Conservation (phyloP, 1,284 basidiomycete species). For the Trametes versicolor region DNA sequence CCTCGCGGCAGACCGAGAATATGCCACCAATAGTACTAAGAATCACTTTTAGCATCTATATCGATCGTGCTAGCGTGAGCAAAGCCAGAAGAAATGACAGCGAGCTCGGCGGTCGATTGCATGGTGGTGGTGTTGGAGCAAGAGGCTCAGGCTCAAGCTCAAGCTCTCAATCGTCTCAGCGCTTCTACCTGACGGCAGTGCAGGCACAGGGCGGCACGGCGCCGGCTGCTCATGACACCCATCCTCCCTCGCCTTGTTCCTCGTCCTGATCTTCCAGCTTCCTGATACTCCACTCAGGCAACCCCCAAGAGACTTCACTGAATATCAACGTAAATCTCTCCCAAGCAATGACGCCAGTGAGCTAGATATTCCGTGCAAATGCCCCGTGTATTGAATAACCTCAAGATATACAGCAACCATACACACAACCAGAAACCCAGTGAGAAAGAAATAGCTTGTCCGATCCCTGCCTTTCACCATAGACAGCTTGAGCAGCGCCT, state of each 20-base stretch:
- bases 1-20: no score
- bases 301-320: not conserved
- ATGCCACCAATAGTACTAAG: no score
- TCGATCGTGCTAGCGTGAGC: no score
- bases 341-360: not conserved
- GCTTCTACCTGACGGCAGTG: not conserved
- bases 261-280: not conserved
- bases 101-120: not conserved
- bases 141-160: not conserved
- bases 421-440: not conserved
- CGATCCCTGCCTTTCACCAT: no score
- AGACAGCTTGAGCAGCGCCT: no score
- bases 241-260: not conserved
- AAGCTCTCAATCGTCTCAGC: no score
- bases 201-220: not conserved
- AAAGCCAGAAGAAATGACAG: not conserved
- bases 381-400: not conserved
- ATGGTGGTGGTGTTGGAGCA: not conserved
- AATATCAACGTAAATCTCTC: constrained; percentile 2
- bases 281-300: constrained; percentile 12
- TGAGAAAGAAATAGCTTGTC: not conserved
- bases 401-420: not conserved
- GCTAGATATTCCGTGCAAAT: not conserved
- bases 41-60: no score
- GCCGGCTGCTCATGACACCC: not conserved